These are phyloP conservation scores for Porodaedalea pini DNA, from an alignment of 1,284 basidiomycete genomes.

Conservation along the genomic window DNA sequence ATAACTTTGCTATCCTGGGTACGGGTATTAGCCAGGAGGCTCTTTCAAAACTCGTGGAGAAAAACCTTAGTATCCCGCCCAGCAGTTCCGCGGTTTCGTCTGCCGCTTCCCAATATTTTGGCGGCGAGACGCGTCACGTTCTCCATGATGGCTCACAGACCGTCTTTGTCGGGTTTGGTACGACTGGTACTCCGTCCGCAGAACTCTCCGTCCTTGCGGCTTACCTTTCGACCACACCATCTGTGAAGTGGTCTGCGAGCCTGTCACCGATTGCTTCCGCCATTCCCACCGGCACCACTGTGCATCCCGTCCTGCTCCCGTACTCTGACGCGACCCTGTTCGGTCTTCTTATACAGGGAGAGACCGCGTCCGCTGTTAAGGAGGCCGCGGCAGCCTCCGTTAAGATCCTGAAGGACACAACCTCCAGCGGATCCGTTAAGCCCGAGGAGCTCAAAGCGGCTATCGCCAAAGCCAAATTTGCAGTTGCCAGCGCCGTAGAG, in stretches of 20 bases:
- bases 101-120: constrained; percentile 65
- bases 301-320: constrained; percentile 72
- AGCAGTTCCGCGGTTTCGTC: constrained; percentile 38
- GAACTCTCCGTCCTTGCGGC: constrained; percentile 77
- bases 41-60: constrained; percentile 70
- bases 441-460: constrained; percentile 77
- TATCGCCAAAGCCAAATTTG: constrained; percentile 83
- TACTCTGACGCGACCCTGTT: constrained; percentile 90
- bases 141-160: constrained; percentile 65
- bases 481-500: constrained; percentile 68
- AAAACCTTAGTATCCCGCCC: constrained; percentile 54
- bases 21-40: constrained; percentile 76
- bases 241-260: constrained; percentile 84
- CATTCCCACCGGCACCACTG: constrained; percentile 52
- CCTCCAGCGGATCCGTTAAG: constrained; percentile 45
- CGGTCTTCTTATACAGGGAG: constrained; percentile 71
- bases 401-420: constrained; percentile 60
- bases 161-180: constrained; percentile 80
- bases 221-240: constrained; percentile 66
- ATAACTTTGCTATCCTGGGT: constrained; percentile 82
- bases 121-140: constrained; percentile 77
- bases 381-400: constrained; percentile 65
- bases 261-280: constrained; percentile 61
- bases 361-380: constrained; percentile 55
- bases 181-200: constrained; percentile 55